phyloP scores from a whole-genome alignment of 75 land plant species.

The Gnetum montanum region DNA sequence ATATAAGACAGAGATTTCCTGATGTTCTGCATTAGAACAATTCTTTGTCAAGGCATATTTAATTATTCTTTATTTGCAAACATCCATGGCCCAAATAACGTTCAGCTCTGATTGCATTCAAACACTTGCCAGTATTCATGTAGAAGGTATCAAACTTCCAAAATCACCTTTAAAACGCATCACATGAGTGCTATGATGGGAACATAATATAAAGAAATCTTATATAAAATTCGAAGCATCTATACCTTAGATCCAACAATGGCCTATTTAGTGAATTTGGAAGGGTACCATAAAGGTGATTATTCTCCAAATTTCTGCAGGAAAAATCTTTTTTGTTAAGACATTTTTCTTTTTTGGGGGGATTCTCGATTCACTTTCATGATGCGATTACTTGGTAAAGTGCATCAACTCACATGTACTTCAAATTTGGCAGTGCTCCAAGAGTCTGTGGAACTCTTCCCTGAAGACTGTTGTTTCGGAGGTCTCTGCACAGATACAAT shows the following conservation, averaged over 20 bases:
- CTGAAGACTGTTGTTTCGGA: slow-evolving; percentile 50
- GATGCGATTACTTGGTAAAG: not conserved
- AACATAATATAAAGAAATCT: too few relatives aligned
- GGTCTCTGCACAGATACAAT: slow-evolving; percentile 38
- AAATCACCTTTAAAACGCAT: too few relatives aligned
- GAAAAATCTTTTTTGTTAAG: too few relatives aligned
- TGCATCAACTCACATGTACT: slow-evolving; percentile 38
- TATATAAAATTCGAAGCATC: too few relatives aligned
- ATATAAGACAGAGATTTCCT: slow-evolving; percentile 46
- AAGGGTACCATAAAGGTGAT: slow-evolving; percentile 47
- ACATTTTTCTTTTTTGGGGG: too few relatives aligned
- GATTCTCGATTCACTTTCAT: too few relatives aligned
- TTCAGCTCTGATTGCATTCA: too few relatives aligned
- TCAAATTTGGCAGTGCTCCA: slow-evolving; percentile 36
- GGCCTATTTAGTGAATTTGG: slow-evolving; percentile 38
- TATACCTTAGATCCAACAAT: slow-evolving; percentile 42
- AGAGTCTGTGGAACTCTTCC: slow-evolving; percentile 49
- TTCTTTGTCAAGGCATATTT: too few relatives aligned
- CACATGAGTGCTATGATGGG: too few relatives aligned
- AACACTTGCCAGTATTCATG: too few relatives aligned
- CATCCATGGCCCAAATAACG: not conserved
- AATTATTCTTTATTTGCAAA: not conserved
- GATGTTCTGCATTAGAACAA: slow-evolving; percentile 33
- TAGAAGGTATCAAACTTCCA: too few relatives aligned
- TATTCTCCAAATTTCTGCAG: slow-evolving; percentile 70